Base-by-base conservation (phyloP, 2,329 filamentous ascomycete species). In the Fusarium coffeatum region DNA sequence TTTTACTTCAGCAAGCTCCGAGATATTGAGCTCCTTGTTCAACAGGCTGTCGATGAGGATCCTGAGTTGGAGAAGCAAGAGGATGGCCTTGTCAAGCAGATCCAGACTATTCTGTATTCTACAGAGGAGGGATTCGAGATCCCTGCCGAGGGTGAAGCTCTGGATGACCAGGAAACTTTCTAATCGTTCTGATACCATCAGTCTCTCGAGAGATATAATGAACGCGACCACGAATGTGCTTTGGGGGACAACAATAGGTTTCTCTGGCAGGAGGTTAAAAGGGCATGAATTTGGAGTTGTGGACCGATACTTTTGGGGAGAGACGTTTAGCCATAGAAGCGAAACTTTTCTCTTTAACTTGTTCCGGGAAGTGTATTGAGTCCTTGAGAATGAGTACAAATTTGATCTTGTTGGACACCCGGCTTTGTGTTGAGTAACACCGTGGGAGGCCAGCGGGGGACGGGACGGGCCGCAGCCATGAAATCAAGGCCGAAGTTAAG, bases 1-100 rank as follows among this genome's bases (percentile, higher is more conserved):
- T 99, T 99, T 80, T 99, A 99, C 86, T 99, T 99, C 83, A 97
- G 93, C 87, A 99, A 99, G 86, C 87, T 99, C 71, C 89, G 96
- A 64, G 96, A 99, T 79, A 99, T 99, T 74, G 96, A 99, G 83
- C 85, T 99, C 71, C 84, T 99, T 76, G 88, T 99, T 58, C 96
- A 99, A 84, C 92, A 93, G 76, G 94, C 94, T 13, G 92, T 97
- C 77, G 96, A 99, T 74, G 92, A 93, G 68, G 93, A 98, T 72
- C 94, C 94, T 0, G 92, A 97, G 82, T 83, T 98, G 54, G 96
- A 98, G 83, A 95, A 97, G 87, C 92, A 97, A 66, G 95, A 98
- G 76, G 92, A 94, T 68, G 91, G 93, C 18, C 85, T 99, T 69
- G 88, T 98, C 80, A 98, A 97, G 88, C 91, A 95, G 80, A 98